Conservation (phyloP, 306 rosid genomes). For the Adenanthera pavonina region DNA sequence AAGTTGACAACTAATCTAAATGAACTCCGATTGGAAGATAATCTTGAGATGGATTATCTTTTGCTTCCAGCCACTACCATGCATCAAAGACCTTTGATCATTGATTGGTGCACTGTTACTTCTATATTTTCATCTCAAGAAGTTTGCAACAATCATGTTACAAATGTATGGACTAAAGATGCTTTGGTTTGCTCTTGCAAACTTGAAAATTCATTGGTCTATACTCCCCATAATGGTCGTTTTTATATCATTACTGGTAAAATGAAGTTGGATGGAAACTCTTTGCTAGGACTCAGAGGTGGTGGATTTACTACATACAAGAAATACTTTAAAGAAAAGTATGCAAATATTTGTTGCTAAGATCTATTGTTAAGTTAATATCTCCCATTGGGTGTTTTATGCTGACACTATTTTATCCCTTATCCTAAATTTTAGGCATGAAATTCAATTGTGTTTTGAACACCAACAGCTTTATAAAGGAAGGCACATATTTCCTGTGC, state of each 20-base stretch:
- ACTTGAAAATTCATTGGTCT: slow-evolving; percentile 64
- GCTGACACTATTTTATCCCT: slow-evolving; percentile 17
- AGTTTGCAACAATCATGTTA: slow-evolving; percentile 16
- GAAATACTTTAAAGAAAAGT: slow-evolving; percentile 55
- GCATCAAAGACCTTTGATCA: slow-evolving; percentile 14
- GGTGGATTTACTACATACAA: slow-evolving; percentile 63
- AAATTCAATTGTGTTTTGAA: slow-evolving; percentile 53
- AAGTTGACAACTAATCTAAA: slow-evolving; percentile 42
- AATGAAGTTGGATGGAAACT: slow-evolving; percentile 61
- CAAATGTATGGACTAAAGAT: slow-evolving; percentile 43
- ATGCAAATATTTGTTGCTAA: slow-evolving; percentile 40
- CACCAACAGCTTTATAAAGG: slow-evolving; percentile 58
- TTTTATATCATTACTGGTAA: slow-evolving; percentile 59
- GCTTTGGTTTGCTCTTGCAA: slow-evolving; percentile 64
- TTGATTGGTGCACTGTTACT: slow-evolving; percentile 67
- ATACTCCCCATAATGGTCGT: slow-evolving; percentile 67
- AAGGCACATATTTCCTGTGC: slow-evolving; percentile 55
- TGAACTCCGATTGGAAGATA: slow-evolving; percentile 44
- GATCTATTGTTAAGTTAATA: slow-evolving; percentile 17
- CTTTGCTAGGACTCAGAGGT: slow-evolving; percentile 45
- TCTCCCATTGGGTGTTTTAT: neutral
- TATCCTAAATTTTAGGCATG: slow-evolving; percentile 59
- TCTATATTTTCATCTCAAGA: slow-evolving; percentile 48
- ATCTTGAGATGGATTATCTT: slow-evolving; percentile 67
- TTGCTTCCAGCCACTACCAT: slow-evolving; percentile 62